Evolutionary conservation across 352 stramenopile genomes (phyloP).

Genomic region (Phytophthora pini): DNA sequence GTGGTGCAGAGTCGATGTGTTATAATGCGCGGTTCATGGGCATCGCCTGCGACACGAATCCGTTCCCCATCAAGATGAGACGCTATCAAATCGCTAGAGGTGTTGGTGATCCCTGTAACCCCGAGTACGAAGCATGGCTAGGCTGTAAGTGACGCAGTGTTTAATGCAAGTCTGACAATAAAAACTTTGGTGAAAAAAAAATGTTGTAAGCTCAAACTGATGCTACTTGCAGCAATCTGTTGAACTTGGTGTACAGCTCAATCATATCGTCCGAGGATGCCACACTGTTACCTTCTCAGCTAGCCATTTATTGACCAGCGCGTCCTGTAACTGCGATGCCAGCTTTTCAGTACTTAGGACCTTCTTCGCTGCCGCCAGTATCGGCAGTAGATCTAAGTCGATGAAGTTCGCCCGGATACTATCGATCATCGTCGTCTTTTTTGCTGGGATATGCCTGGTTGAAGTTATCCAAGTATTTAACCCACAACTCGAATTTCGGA

Average conservation of each 20-base stretch:
- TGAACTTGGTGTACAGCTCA: not conserved
- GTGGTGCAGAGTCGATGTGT: slow-evolving; percentile 36
- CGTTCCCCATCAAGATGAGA: slow-evolving; percentile 34
- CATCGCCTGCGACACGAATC: slow-evolving; percentile 33
- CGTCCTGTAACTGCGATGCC: not conserved
- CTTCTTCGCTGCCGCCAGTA: not conserved
- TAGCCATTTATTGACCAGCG: not conserved
- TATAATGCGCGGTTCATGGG: slow-evolving; percentile 42
- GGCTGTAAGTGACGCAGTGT: slow-evolving; percentile 25
- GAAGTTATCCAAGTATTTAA: not conserved
- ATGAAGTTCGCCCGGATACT: not conserved
- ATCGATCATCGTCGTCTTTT: not conserved
- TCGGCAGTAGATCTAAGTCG: not conserved
- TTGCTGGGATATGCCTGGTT: not conserved
- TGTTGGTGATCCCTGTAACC: slow-evolving; percentile 35
- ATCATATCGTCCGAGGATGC: not conserved
- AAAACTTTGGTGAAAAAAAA: no score
- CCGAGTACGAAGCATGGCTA: slow-evolving; percentile 39
- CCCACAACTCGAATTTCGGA: not conserved
- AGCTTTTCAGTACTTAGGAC: not conserved
- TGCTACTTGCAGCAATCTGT: not conserved
- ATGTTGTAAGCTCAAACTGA: no score
- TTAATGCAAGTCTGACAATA: not conserved
- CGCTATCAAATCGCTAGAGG: slow-evolving; percentile 28
- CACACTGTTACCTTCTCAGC: not conserved